phyloP scores from a whole-genome alignment of 129 eudicot species.

The Scalesia atractyloides region DNA sequence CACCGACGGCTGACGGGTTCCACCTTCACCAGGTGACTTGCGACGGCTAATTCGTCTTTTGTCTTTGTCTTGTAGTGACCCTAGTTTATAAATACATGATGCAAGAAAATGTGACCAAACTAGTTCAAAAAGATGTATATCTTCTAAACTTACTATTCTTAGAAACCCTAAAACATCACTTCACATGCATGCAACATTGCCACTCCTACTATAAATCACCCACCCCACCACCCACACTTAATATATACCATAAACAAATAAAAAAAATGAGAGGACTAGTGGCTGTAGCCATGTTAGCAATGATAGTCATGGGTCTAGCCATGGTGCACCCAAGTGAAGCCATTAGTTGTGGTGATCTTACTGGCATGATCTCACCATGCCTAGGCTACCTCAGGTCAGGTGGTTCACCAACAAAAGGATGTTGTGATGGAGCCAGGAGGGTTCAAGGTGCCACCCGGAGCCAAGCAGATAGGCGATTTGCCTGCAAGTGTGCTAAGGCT shows the following conservation, averaged over 20 bases:
- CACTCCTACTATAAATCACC: too few relatives aligned
- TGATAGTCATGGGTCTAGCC: constrained; percentile 27
- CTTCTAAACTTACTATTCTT: constrained; percentile 22
- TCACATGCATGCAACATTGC: too few relatives aligned
- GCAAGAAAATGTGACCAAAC: constrained; percentile 13
- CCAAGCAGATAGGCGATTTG: constrained; percentile 44
- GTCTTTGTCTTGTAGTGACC: too few relatives aligned
- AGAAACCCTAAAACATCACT: constrained; percentile 5
- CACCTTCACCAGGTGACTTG: too few relatives aligned
- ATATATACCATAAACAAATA: background rate
- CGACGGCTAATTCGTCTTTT: too few relatives aligned
- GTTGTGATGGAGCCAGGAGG: constrained; percentile 48
- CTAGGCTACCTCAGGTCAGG: constrained; percentile 39
- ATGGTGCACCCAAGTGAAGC: constrained; percentile 41
- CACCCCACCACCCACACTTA: too few relatives aligned
- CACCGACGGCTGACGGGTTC: too few relatives aligned
- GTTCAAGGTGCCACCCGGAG: constrained; percentile 20
- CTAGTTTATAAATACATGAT: background rate
- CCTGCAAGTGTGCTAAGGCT: constrained; percentile 50
- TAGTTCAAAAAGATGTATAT: background rate
- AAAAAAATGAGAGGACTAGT: constrained; percentile 42
- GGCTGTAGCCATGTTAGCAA: constrained; percentile 39
- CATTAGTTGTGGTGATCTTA: constrained; percentile 40
- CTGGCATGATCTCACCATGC: constrained; percentile 43
- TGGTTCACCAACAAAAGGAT: constrained; percentile 26